Percentiles rank a stretch among this genome's conserved stretches.
Evolutionary conservation across 139 green algal genomes (phyloP).

Genomic region (Haematococcus sp.): DNA sequence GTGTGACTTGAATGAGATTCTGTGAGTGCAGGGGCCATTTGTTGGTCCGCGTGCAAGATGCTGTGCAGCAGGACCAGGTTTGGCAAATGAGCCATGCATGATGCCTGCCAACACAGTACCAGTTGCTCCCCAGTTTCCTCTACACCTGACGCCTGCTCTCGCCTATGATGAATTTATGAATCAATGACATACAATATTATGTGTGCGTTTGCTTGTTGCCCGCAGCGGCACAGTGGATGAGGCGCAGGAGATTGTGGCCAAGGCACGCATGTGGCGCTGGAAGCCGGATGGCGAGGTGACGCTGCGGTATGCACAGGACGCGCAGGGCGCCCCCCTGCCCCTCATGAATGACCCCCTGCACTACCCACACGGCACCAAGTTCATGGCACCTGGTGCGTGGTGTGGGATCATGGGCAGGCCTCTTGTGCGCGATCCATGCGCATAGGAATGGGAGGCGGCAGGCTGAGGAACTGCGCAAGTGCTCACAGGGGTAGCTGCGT

Average conservation of each 20-base stretch:
- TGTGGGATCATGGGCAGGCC: background rate
- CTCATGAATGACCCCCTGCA: conserved; percentile 84
- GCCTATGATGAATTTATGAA: too few species aligned
- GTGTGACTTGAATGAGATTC: conserved; percentile 59
- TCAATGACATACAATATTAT: too few species aligned
- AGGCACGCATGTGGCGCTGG: conserved; percentile 82
- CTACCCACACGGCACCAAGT: conserved; percentile 88
- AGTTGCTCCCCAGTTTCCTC: too few species aligned
- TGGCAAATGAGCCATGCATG: too few species aligned
- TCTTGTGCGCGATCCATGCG: background rate
- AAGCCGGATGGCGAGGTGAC: conserved; percentile 91
- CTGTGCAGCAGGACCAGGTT: too few species aligned
- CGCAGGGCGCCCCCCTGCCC: conserved; percentile 59
- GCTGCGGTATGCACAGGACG: conserved; percentile 72
- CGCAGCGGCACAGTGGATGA: conserved; percentile 12
- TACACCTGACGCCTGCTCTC: too few species aligned
- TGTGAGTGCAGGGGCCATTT: too few species aligned
- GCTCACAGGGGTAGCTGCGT: background rate
- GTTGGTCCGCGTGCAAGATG: too few species aligned
- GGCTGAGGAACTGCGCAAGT: background rate
- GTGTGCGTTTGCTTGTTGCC: too few species aligned
- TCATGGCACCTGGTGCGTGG: conserved; percentile 14
- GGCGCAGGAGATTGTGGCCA: conserved; percentile 62
- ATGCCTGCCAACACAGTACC: too few species aligned
- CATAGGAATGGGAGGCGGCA: background rate